Conservation (phyloP, 2,329 filamentous ascomycete genomes). For the Ceratocystis huliohia region DNA sequence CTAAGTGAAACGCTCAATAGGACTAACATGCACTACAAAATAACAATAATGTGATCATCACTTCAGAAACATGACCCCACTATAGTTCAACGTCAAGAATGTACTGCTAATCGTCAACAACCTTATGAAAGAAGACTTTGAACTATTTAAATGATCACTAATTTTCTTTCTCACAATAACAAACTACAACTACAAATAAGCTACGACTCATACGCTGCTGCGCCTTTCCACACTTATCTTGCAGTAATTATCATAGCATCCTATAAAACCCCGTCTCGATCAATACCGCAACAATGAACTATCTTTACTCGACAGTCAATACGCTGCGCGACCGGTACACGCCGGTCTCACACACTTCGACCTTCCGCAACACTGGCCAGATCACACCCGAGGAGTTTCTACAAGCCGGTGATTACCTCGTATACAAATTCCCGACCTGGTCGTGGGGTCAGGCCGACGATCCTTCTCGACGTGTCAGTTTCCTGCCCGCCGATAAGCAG, state of each 20-base stretch:
- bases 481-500: slow-evolving; percentile 83
- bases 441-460: slow-evolving; percentile 84
- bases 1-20: neutral
- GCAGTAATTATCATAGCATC: neutral
- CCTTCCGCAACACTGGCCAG: slow-evolving; percentile 84
- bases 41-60: neutral
- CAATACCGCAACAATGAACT: slow-evolving; percentile 53
- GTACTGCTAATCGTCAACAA: neutral
- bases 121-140: neutral
- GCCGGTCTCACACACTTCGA: slow-evolving; percentile 78
- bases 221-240: neutral
- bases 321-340: slow-evolving; percentile 84
- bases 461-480: slow-evolving; percentile 61
- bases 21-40: neutral
- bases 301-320: slow-evolving; percentile 85
- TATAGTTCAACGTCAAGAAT: neutral
- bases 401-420: slow-evolving; percentile 88
- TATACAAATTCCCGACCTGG: slow-evolving; percentile 99
- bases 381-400: slow-evolving; percentile 97
- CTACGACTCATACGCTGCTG: no score
- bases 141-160: neutral
- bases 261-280: neutral
- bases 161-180: neutral
- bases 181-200: neutral
- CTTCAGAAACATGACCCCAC: neutral